Conservation (phyloP, 805 yeast species). For the Diddensiella transvaalensis region DNA sequence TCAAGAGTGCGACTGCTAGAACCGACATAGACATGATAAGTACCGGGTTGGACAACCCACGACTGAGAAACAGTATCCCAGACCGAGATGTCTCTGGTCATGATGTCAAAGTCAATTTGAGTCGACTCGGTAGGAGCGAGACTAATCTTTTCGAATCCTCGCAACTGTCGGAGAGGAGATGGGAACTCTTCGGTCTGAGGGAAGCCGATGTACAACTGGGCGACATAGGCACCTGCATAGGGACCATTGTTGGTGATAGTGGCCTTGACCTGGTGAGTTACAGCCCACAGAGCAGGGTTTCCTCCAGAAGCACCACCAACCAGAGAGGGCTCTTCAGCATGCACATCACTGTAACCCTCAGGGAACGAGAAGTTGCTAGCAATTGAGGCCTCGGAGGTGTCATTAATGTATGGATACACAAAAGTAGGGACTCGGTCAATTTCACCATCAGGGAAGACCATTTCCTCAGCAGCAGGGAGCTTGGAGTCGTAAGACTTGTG, state of each 20-base stretch:
- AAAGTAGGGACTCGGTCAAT: conserved; percentile 52
- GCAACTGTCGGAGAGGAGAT: conserved; percentile 51
- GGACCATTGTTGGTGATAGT: conserved; percentile 48
- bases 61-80: conserved; percentile 56
- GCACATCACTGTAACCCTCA: conserved; percentile 35
- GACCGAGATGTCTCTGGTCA: conserved; percentile 51
- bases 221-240: conserved; percentile 45
- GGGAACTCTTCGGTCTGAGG: conserved; percentile 38
- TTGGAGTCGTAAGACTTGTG: conserved; percentile 19
- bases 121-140: conserved; percentile 41
- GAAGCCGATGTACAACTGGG: conserved; percentile 52
- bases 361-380: conserved; percentile 37
- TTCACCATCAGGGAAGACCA: conserved; percentile 48
- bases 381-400: conserved; percentile 34
- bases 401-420: conserved; percentile 50
- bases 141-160: conserved; percentile 56
- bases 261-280: conserved; percentile 44
- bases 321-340: conserved; percentile 23
- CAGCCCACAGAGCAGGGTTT: conserved; percentile 57
- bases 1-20: conserved; percentile 28
- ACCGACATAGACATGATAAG: conserved; percentile 50
- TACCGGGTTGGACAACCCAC: conserved; percentile 57
- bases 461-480: conserved; percentile 35
- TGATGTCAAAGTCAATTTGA: conserved; percentile 41
- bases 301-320: conserved; percentile 50